phyloP scores from a whole-genome alignment of 208 protist genomes.

The Vickermania spadyakhi region DNA sequence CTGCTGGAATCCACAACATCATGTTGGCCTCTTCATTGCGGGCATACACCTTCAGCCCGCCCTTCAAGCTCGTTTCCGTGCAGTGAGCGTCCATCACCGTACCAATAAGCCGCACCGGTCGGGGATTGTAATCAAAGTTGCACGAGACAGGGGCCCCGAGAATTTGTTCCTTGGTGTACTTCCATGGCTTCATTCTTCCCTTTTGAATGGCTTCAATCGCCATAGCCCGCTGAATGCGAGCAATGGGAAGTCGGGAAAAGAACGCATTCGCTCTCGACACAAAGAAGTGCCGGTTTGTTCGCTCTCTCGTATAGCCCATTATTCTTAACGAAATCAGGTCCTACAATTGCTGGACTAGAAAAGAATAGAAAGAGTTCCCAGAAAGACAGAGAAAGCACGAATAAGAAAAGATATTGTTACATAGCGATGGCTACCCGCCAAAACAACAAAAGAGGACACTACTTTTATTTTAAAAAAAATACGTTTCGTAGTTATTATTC shows the following conservation, averaged over 20 bases:
- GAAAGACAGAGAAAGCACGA: constrained; percentile 5
- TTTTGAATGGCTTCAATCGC: constrained; percentile 82
- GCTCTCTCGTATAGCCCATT: constrained; percentile 82
- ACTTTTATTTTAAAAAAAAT: too few species aligned
- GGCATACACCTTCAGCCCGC: constrained; percentile 85
- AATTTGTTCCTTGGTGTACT: constrained; percentile 87
- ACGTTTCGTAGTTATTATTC: too few species aligned
- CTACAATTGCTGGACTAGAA: not conserved
- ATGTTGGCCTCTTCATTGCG: constrained; percentile 88
- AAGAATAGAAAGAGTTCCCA: constrained; percentile 8
- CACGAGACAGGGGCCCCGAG: constrained; percentile 77
- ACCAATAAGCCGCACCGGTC: constrained; percentile 81
- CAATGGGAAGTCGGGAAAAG: constrained; percentile 80
- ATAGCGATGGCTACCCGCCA: not conserved
- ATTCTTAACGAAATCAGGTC: not conserved
- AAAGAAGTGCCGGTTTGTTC: constrained; percentile 85
- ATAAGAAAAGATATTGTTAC: constrained; percentile 3
- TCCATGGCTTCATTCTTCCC: constrained; percentile 81
- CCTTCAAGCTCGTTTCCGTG: constrained; percentile 84
- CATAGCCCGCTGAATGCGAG: constrained; percentile 74
- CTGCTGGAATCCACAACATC: constrained; percentile 84
- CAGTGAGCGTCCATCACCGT: constrained; percentile 88
- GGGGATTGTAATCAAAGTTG: constrained; percentile 89
- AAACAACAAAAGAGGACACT: not conserved
- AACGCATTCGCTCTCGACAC: constrained; percentile 82